phyloP scores from a whole-genome alignment of 1,284 basidiomycete species.

The Takashimella tepidaria region DNA sequence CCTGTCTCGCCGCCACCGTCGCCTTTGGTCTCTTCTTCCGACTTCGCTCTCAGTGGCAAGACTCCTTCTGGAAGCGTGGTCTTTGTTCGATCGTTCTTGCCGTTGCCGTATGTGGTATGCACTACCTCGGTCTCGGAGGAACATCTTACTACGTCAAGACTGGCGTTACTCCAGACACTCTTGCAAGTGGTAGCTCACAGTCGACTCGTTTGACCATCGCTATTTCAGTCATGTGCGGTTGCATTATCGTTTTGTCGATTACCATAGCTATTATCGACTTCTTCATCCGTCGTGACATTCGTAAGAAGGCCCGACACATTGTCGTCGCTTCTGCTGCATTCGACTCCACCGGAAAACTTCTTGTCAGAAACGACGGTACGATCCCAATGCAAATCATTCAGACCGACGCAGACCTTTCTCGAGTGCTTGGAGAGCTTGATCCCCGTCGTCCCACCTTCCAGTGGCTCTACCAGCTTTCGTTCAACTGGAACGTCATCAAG shows the following conservation, averaged over 20 bases:
- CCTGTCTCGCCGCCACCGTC: slow-evolving; percentile 49
- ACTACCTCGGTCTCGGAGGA: slow-evolving; percentile 52
- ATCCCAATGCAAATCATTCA: slow-evolving; percentile 53
- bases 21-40: slow-evolving; percentile 52
- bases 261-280: slow-evolving; percentile 47
- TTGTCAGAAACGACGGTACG: slow-evolving; percentile 52
- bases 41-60: slow-evolving; percentile 51
- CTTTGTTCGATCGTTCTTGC: slow-evolving; percentile 48
- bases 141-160: slow-evolving; percentile 46
- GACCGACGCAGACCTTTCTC: slow-evolving; percentile 48
- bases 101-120: slow-evolving; percentile 52
- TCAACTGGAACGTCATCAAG: slow-evolving; percentile 51
- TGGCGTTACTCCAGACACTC: slow-evolving; percentile 16
- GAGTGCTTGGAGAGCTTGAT: slow-evolving; percentile 50
- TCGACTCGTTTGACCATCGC: slow-evolving; percentile 48
- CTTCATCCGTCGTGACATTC: slow-evolving; percentile 42
- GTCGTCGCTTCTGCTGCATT: slow-evolving; percentile 52
- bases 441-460: slow-evolving; percentile 51
- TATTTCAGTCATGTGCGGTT: slow-evolving; percentile 51
- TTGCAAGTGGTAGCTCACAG: slow-evolving; percentile 26
- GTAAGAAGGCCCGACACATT: slow-evolving; percentile 49
- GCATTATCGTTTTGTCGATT: slow-evolving; percentile 48
- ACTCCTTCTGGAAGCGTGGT: slow-evolving; percentile 51
- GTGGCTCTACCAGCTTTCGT: slow-evolving; percentile 53
- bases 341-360: slow-evolving; percentile 50